Conservation (phyloP, 2,329 filamentous ascomycete species). For the Diplodia intermedia region DNA sequence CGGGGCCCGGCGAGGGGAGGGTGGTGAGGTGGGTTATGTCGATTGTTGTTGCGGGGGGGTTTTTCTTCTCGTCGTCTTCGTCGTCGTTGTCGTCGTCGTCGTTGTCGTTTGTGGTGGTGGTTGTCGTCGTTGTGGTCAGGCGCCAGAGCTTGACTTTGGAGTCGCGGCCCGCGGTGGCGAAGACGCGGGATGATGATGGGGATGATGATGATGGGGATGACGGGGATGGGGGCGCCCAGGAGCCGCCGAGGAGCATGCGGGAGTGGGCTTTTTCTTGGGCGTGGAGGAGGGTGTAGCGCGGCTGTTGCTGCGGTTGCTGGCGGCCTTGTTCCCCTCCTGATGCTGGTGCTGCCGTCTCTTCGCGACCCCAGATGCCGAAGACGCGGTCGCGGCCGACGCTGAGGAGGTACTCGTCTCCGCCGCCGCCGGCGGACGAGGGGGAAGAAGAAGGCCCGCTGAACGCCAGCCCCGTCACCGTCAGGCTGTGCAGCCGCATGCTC, state of each 20-base stretch:
- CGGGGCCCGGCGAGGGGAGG: slow-evolving; percentile 39
- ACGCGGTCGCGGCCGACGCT: slow-evolving; percentile 92
- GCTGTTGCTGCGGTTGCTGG: slow-evolving; percentile 8
- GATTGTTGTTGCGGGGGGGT: background rate
- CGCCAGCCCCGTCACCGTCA: slow-evolving; percentile 82
- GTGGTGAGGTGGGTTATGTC: slow-evolving; percentile 36
- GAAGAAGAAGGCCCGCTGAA: slow-evolving; percentile 64
- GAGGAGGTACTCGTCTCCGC: slow-evolving; percentile 63
- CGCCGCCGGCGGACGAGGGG: slow-evolving; percentile 57
- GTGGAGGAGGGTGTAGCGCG: slow-evolving; percentile 64
- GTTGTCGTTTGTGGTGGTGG: background rate
- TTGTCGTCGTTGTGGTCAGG: slow-evolving; percentile 38
- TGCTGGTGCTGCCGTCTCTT: background rate
- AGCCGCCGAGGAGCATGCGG: slow-evolving; percentile 88
- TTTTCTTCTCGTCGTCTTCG: background rate
- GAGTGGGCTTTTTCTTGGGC: slow-evolving; percentile 84
- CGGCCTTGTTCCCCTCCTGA: too few relatives aligned
- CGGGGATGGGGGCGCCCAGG: slow-evolving; percentile 71
- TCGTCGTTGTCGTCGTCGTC: too few relatives aligned
- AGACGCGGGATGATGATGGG: slow-evolving; percentile 56
- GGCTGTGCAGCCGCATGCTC: slow-evolving; percentile 62
- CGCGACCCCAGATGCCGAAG: slow-evolving; percentile 77
- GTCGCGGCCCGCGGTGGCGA: slow-evolving; percentile 90
- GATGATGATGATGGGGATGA: slow-evolving; percentile 24
- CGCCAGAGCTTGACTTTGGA: slow-evolving; percentile 75